Conservation (phyloP, 768 basidiomycete genomes). For the Goffeauzyma gilvescens region DNA sequence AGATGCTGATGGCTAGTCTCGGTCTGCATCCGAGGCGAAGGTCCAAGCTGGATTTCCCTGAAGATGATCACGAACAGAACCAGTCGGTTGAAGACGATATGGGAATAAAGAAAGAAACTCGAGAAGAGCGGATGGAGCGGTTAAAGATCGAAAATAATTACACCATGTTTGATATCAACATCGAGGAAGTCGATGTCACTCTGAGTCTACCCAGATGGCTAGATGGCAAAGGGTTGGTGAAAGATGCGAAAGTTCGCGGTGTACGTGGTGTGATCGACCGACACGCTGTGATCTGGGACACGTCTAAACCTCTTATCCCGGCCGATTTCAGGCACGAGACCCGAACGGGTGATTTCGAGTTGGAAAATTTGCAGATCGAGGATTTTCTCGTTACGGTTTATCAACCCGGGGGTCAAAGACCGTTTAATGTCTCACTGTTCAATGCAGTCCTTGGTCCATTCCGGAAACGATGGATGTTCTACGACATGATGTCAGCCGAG, state of each 20-base stretch:
- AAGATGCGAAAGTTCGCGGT: constrained; percentile 78
- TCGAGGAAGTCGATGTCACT: constrained; percentile 90
- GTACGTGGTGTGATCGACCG: constrained; percentile 87
- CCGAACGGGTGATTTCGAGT: constrained; percentile 69
- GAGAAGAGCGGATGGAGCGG: constrained; percentile 8
- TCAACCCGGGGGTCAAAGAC: constrained; percentile 80
- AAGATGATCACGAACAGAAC: too few relatives aligned
- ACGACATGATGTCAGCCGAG: constrained; percentile 84
- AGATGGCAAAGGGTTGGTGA: constrained; percentile 81
- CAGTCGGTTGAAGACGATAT: too few relatives aligned
- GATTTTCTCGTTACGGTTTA: constrained; percentile 86
- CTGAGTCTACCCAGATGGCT: constrained; percentile 80
- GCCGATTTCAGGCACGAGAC: constrained; percentile 57
- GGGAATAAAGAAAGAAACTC: not conserved
- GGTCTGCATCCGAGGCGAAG: too few relatives aligned
- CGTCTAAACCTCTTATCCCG: constrained; percentile 59
- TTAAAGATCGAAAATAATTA: constrained; percentile 39
- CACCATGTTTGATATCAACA: constrained; percentile 78
- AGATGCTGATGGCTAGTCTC: too few relatives aligned
- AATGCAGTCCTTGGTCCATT: constrained; percentile 67
- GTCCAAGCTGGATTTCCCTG: too few relatives aligned
- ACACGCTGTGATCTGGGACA: constrained; percentile 67
- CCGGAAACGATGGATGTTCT: constrained; percentile 85
- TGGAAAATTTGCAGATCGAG: constrained; percentile 73
- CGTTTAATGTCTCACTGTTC: constrained; percentile 48